A percentile compares a stretch with the other conserved stretches of the same genome.
Conservation (phyloP, 2,329 filamentous ascomycete species). For the Aspergillus pseudoglaucus region DNA sequence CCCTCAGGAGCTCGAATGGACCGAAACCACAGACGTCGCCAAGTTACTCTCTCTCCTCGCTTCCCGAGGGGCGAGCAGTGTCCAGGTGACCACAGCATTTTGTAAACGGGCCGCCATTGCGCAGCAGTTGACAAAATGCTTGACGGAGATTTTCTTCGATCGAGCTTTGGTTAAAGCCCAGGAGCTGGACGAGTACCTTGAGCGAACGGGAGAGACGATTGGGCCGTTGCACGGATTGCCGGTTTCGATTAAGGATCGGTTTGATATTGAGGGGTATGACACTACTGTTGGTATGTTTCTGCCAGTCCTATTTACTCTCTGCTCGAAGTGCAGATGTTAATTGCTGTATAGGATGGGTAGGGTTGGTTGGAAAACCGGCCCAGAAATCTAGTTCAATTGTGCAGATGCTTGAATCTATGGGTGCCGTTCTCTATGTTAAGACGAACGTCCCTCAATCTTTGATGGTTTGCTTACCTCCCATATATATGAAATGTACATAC, state of each 20-base stretch:
- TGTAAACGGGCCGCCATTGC: slow-evolving; percentile 15
- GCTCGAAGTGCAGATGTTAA: background rate
- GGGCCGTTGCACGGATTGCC: slow-evolving; percentile 60
- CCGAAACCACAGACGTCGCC: slow-evolving; percentile 14
- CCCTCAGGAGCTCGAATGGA: slow-evolving; percentile 15
- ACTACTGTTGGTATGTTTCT: slow-evolving; percentile 19
- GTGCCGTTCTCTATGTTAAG: slow-evolving; percentile 49
- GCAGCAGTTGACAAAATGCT: slow-evolving; percentile 14
- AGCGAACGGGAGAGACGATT: slow-evolving; percentile 41
- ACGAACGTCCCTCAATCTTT: slow-evolving; percentile 48
- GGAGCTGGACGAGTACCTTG: slow-evolving; percentile 46
- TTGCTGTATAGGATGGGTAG: slow-evolving; percentile 41
- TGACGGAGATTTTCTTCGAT: slow-evolving; percentile 43
- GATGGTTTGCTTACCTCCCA: slow-evolving; percentile 22
- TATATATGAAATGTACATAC: background rate
- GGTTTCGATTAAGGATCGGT: slow-evolving; percentile 63
- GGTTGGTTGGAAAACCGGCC: slow-evolving; percentile 23
- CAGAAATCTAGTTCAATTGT: slow-evolving; percentile 20
- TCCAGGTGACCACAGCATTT: slow-evolving; percentile 14
- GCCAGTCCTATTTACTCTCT: background rate
- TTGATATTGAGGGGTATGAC: slow-evolving; percentile 41
- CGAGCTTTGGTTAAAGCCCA: slow-evolving; percentile 46
- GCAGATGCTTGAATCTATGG: slow-evolving; percentile 24
- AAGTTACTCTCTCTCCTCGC: slow-evolving; percentile 11
- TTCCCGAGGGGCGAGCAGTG: slow-evolving; percentile 5